Conservation (phyloP, 192 early-diverging fungal genomes). For the Backusella psychrophila region DNA sequence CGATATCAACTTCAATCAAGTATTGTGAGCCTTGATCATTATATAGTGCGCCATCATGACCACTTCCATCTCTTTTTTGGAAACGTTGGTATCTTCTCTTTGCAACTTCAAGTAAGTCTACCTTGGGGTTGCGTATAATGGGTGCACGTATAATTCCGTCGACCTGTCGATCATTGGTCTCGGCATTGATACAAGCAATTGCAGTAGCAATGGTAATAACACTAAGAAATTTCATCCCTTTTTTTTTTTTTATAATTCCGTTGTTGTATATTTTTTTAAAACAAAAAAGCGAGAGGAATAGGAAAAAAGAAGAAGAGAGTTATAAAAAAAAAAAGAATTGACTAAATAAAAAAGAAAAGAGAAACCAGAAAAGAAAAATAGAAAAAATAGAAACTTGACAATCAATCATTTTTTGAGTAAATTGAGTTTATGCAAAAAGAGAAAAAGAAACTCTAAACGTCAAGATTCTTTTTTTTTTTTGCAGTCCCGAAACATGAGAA, state of each 20-base stretch:
- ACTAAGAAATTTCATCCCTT: background rate
- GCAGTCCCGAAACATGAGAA: background rate
- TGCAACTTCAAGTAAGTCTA: slow-evolving; percentile 11
- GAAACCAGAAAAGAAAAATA: background rate
- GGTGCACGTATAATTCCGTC: slow-evolving; percentile 26
- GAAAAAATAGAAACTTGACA: background rate
- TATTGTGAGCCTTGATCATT: slow-evolving; percentile 37
- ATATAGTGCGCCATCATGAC: slow-evolving; percentile 12
- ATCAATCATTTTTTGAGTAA: background rate
- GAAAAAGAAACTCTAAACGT: background rate
- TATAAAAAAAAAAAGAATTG: background rate
- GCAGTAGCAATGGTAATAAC: background rate
- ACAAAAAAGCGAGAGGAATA: background rate
- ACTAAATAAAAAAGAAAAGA: background rate
- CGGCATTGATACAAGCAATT: background rate
- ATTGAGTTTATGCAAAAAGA: background rate
- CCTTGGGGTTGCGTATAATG: slow-evolving; percentile 8
- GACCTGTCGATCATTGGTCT: background rate
- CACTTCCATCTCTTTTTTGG: slow-evolving; percentile 5
- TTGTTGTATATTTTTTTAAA: background rate
- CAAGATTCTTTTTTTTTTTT: background rate
- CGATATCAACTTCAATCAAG: slow-evolving; percentile 28
- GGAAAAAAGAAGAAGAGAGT: background rate
- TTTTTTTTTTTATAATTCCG: background rate
- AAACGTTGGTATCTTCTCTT: background rate